Percentiles rank a stretch among this genome's conserved stretches.
Conservation (phyloP, 371 early-diverging fungal species). For the Paraphysoderma sedebokerense region DNA sequence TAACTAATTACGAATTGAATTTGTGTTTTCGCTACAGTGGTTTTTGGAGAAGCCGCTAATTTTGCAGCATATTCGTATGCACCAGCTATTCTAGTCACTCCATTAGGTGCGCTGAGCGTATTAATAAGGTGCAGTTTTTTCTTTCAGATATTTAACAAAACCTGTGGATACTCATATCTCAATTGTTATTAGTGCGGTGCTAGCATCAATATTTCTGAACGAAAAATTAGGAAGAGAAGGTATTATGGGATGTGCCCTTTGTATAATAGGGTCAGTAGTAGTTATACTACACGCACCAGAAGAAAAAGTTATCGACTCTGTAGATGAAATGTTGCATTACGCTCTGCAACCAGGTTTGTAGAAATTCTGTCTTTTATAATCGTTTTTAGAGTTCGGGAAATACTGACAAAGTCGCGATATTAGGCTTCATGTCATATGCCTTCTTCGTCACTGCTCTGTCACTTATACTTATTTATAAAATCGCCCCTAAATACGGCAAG, state of each 20-base stretch:
- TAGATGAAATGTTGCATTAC: slow-evolving; percentile 58
- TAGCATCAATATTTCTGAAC: slow-evolving; percentile 76
- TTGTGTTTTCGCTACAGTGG: slow-evolving; percentile 31
- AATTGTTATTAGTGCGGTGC: slow-evolving; percentile 39
- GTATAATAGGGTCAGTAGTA: slow-evolving; percentile 71
- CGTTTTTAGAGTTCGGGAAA: slow-evolving; percentile 11
- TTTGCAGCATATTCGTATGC: slow-evolving; percentile 90
- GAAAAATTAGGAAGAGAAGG: slow-evolving; percentile 70
- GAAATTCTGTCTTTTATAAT: no score
- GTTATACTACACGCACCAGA: slow-evolving; percentile 80
- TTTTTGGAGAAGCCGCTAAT: slow-evolving; percentile 74
- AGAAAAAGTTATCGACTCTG: slow-evolving; percentile 55
- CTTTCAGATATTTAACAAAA: not conserved
- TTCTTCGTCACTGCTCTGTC: slow-evolving; percentile 36
- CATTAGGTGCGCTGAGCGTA: slow-evolving; percentile 73
- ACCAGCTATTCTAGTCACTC: slow-evolving; percentile 80
- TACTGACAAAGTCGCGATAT: no score
- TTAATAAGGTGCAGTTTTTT: slow-evolving; percentile 54
- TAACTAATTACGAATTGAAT: not conserved
- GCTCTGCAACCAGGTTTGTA: slow-evolving; percentile 51
- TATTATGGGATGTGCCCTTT: slow-evolving; percentile 76
- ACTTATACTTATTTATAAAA: slow-evolving; percentile 53
- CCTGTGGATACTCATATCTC: not conserved
- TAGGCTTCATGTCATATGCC: slow-evolving; percentile 64
- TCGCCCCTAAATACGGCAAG: slow-evolving; percentile 63